phyloP scores from a whole-genome alignment of 2,329 filamentous ascomycete genomes.

The Neoascochyta sp. region DNA sequence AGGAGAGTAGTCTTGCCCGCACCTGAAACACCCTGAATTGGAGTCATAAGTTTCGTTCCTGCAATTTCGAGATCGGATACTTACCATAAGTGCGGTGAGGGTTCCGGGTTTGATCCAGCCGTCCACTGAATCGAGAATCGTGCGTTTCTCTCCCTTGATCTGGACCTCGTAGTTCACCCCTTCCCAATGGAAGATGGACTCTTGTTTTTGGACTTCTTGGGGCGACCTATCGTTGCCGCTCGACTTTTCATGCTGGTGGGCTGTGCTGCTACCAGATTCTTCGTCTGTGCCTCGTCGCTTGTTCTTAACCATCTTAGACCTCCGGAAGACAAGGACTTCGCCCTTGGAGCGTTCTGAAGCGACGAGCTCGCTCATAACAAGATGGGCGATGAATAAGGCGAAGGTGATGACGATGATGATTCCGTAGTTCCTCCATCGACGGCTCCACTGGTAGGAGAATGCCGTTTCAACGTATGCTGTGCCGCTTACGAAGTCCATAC shows the following conservation, averaged over 20 bases:
- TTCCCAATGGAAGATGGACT: slow-evolving; percentile 37
- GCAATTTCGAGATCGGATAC: slow-evolving; percentile 1
- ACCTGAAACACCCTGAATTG: slow-evolving; percentile 70
- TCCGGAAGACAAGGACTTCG: slow-evolving; percentile 62
- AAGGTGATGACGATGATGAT: slow-evolving; percentile 62
- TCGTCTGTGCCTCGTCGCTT: slow-evolving; percentile 31
- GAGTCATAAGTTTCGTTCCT: not conserved
- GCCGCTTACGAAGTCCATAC: slow-evolving; percentile 33
- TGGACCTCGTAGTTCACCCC: slow-evolving; percentile 25
- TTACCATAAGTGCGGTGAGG: slow-evolving; percentile 43
- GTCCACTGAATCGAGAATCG: slow-evolving; percentile 51
- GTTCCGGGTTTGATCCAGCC: slow-evolving; percentile 56
- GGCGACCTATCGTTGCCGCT: slow-evolving; percentile 26
- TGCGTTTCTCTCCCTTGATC: slow-evolving; percentile 41
- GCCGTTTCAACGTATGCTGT: slow-evolving; percentile 28
- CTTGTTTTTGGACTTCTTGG: slow-evolving; percentile 31
- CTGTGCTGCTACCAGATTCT: slow-evolving; percentile 34
- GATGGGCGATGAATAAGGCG: slow-evolving; percentile 59
- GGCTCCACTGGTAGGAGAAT: slow-evolving; percentile 34
- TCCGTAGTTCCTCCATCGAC: slow-evolving; percentile 58
- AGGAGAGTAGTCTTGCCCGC: slow-evolving; percentile 87
- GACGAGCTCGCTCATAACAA: slow-evolving; percentile 60
- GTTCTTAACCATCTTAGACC: slow-evolving; percentile 37
- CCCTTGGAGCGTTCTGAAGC: slow-evolving; percentile 59
- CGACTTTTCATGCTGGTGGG: slow-evolving; percentile 25